Evolutionary conservation across 2,329 filamentous ascomycete species (phyloP), one percentile per base, ranked within the genome.

Genomic region (Phialocephala sp.): DNA sequence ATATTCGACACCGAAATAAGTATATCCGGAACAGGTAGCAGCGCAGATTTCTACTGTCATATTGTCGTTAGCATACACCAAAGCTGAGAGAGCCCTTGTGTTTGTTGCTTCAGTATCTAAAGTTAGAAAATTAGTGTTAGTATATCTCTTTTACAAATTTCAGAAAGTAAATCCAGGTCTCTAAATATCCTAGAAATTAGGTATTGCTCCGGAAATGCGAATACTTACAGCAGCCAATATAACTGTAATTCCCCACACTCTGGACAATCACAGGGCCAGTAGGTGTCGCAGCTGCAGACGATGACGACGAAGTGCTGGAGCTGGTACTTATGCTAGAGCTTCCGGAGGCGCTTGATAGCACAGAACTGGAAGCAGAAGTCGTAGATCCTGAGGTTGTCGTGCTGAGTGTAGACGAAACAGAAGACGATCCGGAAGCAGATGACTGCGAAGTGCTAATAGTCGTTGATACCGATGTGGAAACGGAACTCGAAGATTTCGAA

Each of bases 1-100:
- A 66, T 79, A 79, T 64, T 79, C 77, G 0, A 78, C 47, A 8
- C 77, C 78, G 14, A 76, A 74, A 24, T 69, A 76, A 0, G 59
- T 60, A 24, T 68, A 76, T 8, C 67, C 71, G 6, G 71, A 69
- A 32, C 73, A 78, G 27, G 71, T 66, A 1, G 67, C 27, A 22
- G 66, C 69, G 60, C 77, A 78, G 8, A 69, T 68, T 58, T 78
- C 71, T 54, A 77, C 63, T 11, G 66, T 69, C 65, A 73, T 72
- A 12, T 66, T 65, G 47, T 73, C 66, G 22, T 68, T 70, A 20
- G 66, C 60, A 45, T 67, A 70, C 5, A 63, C 65, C 14, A 65
- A 65, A 5, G 32, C 54, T 36, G 41, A 55, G 0, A 77, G 64
- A 6, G 76, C 74, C 4, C 75, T 68, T 3, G 72, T 72, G 20